A percentile compares a stretch with the other conserved stretches of the same genome.
Evolutionary conservation across 2,329 filamentous ascomycete genomes (phyloP).

Genomic region (Penicillium psychrosexuale): DNA sequence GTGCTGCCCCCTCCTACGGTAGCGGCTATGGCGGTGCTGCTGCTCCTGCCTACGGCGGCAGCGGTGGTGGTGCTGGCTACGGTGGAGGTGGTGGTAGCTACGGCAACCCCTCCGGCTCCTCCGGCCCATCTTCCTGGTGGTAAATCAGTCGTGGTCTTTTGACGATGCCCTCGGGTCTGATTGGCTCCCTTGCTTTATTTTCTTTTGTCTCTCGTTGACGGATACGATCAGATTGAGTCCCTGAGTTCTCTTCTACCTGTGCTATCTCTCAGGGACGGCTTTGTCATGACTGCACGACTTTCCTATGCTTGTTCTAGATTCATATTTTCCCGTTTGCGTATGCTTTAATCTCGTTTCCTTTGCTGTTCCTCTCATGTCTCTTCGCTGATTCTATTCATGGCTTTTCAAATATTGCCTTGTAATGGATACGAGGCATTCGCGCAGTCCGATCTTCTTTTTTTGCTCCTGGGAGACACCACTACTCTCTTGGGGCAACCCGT

Average conservation of each 20-base stretch:
- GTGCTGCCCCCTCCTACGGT: constrained; percentile 26
- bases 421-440: constrained; percentile 40
- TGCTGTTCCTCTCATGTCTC: constrained; percentile 17
- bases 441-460: constrained; percentile 36
- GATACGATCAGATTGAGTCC: constrained; percentile 42
- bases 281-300: constrained; percentile 48
- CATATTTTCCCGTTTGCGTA: constrained; percentile 3
- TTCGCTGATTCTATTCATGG: constrained; percentile 19
- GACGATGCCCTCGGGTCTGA: constrained; percentile 41
- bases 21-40: constrained; percentile 31
- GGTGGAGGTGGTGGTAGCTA: constrained; percentile 44
- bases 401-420: constrained; percentile 31
- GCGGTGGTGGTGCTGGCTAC: constrained; percentile 27
- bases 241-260: constrained; percentile 27
- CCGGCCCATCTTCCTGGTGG: constrained; percentile 53
- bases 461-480: constrained; percentile 25
- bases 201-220: constrained; percentile 34
- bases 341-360: constrained; percentile 18
- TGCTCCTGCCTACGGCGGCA: constrained; percentile 26
- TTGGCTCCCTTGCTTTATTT: constrained; percentile 35
- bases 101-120: constrained; percentile 50
- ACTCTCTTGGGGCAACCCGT: constrained; percentile 29
- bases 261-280: constrained; percentile 39
- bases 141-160: constrained; percentile 44
- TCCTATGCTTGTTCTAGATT: constrained; percentile 29